A percentile compares a stretch with the other conserved stretches of the same genome.
Evolutionary conservation across 2,329 filamentous ascomycete species (phyloP).

Genomic region (Kalmusia sp.): DNA sequence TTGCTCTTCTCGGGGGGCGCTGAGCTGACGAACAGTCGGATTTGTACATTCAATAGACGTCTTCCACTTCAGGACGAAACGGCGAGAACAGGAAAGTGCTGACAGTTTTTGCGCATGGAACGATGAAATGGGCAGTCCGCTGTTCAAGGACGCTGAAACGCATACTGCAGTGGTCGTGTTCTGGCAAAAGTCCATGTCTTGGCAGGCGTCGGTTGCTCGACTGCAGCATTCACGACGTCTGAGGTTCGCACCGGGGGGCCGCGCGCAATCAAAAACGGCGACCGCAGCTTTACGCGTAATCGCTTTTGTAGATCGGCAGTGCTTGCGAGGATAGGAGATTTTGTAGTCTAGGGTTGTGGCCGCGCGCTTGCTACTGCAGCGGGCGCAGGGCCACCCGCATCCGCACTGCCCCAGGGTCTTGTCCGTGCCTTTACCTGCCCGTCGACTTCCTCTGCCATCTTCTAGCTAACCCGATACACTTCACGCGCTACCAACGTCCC

Average conservation of each 20-base stretch:
- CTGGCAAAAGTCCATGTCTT: conserved; percentile 15
- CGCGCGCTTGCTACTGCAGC: neutral
- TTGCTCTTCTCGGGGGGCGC: neutral
- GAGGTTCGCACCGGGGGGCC: neutral
- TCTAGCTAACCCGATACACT: neutral
- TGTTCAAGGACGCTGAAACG: neutral
- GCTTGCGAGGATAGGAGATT: neutral
- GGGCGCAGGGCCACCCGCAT: conserved; percentile 9
- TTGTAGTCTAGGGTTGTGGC: neutral
- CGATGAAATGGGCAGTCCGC: neutral
- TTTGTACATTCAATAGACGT: neutral
- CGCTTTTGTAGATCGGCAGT: neutral
- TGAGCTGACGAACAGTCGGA: neutral
- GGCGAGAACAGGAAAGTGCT: neutral
- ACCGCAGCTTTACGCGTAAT: neutral
- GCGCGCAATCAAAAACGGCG: neutral
- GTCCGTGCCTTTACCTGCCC: conserved; percentile 8
- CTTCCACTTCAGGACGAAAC: no score
- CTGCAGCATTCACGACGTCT: neutral
- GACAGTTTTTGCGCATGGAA: neutral
- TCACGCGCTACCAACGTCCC: conserved; percentile 1
- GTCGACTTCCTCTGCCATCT: neutral
- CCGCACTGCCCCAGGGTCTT: conserved; percentile 14
- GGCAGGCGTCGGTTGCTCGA: conserved; percentile 2
- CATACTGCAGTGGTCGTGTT: conserved; percentile 4